These are phyloP conservation scores for Penicillium sp. DNA, from an alignment of 2,329 filamentous ascomycete genomes.

Conservation along the genomic window DNA sequence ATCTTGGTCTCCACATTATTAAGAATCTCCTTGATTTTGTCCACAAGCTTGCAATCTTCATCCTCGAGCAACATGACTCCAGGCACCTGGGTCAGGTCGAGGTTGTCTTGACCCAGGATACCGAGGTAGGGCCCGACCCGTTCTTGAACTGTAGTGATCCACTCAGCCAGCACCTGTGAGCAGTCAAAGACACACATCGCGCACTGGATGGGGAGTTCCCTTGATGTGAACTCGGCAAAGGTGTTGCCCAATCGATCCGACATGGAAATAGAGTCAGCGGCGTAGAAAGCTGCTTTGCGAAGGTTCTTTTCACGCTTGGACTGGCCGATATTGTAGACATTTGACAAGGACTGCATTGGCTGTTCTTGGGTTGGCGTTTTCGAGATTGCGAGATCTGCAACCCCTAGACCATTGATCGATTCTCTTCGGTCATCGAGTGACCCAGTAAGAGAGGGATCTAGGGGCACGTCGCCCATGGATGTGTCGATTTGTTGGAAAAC, in stretches of 20 bases:
- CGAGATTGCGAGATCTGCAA: constrained; percentile 38
- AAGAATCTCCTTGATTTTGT: constrained; percentile 79
- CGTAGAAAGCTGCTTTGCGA: constrained; percentile 92
- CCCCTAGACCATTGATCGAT: constrained; percentile 38
- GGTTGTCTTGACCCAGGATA: constrained; percentile 77
- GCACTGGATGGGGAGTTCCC: constrained; percentile 85
- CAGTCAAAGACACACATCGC: constrained; percentile 94
- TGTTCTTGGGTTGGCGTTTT: constrained; percentile 38
- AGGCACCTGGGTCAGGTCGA: constrained; percentile 77
- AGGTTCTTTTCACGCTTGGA: constrained; percentile 82
- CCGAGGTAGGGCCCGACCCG: constrained; percentile 88
- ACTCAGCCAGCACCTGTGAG: constrained; percentile 89
- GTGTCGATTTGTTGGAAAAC: constrained; percentile 69
- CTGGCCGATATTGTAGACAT: constrained; percentile 36
- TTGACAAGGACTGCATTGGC: constrained; percentile 29
- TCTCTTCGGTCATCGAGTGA: constrained; percentile 29
- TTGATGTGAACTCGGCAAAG: constrained; percentile 78
- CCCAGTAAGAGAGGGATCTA: constrained; percentile 30
- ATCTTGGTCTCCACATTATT: constrained; percentile 77
- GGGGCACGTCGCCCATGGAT: constrained; percentile 23
- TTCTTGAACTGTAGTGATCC: constrained; percentile 90
- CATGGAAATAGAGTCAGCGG: constrained; percentile 86
- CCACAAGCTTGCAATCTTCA: constrained; percentile 82
- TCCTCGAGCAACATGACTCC: constrained; percentile 89
- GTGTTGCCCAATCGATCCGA: constrained; percentile 82